Evolutionary conservation across 106 monocot genomes (phyloP).

Genomic region (Phalaenopsis equestris): DNA sequence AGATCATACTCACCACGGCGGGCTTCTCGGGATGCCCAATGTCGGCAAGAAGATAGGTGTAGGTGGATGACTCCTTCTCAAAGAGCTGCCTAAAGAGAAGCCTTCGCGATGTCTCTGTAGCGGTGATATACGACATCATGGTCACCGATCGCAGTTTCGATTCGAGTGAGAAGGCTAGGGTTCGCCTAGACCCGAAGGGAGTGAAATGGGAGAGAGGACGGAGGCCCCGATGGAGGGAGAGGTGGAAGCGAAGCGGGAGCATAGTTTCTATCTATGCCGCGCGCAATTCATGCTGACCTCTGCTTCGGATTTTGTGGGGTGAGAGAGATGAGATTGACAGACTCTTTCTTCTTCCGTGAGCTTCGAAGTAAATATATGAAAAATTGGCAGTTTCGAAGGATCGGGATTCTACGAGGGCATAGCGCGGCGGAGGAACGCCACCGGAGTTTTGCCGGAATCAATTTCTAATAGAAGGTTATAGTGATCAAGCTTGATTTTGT

Average conservation of each 20-base stretch:
- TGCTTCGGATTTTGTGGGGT: neutral
- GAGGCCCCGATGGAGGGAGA: neutral
- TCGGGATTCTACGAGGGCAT: too few relatives aligned
- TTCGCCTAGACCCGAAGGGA: neutral
- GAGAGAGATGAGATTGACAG: too few relatives aligned
- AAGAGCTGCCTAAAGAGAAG: constrained; percentile 84
- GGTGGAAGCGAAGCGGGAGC: neutral
- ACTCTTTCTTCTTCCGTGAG: too few relatives aligned
- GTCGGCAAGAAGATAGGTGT: constrained; percentile 89
- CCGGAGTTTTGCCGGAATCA: too few relatives aligned
- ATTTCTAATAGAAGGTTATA: too few relatives aligned
- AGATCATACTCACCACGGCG: constrained; percentile 49
- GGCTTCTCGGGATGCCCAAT: constrained; percentile 68
- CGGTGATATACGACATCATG: constrained; percentile 7
- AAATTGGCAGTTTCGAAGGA: too few relatives aligned
- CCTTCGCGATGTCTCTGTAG: constrained; percentile 15
- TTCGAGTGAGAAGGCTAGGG: neutral
- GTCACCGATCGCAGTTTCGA: neutral
- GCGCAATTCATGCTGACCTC: neutral
- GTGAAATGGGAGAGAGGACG: neutral
- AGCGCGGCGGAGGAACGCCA: too few relatives aligned
- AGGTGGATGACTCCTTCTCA: constrained; percentile 90
- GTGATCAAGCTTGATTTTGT: too few relatives aligned
- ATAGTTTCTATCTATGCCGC: neutral
- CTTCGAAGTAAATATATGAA: too few relatives aligned